These are phyloP conservation scores for Tetratostichococcus sp. DNA, from an alignment of 139 green algal species.

Conservation along the genomic window DNA sequence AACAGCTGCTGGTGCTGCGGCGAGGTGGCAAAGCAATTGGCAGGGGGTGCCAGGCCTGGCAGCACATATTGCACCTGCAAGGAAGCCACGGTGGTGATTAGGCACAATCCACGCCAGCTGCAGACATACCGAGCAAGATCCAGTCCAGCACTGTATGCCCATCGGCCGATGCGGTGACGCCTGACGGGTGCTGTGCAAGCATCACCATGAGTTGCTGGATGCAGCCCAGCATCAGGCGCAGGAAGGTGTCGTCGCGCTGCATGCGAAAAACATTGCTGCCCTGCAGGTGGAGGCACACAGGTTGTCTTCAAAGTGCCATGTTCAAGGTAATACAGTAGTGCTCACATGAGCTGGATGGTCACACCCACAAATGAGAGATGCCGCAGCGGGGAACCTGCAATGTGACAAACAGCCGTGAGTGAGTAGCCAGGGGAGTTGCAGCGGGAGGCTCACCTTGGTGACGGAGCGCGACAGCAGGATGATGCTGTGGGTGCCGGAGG, in stretches of 20 bases:
- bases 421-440: too few species aligned
- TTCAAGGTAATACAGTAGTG: too few species aligned
- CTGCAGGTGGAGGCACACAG: conserved; percentile 11
- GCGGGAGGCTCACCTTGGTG: conserved; percentile 34
- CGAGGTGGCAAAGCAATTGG: neutral
- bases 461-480: conserved; percentile 61
- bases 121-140: too few species aligned
- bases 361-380: too few species aligned
- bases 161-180: too few species aligned
- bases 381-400: too few species aligned
- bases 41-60: neutral
- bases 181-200: too few species aligned
- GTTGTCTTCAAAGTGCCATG: neutral
- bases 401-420: too few species aligned
- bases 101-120: too few species aligned
- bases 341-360: too few species aligned
- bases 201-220: neutral
- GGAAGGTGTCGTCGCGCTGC: conserved; percentile 35
- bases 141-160: too few species aligned
- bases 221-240: conserved; percentile 44
- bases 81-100: neutral
- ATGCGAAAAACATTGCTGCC: conserved; percentile 57
- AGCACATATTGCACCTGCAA: neutral
- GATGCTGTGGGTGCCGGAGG: conserved; percentile 23
- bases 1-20: neutral